A percentile compares a stretch with the other conserved stretches of the same genome.
Conservation (phyloP, 148 eudicot genomes). For the Gaultheria prostrata region DNA sequence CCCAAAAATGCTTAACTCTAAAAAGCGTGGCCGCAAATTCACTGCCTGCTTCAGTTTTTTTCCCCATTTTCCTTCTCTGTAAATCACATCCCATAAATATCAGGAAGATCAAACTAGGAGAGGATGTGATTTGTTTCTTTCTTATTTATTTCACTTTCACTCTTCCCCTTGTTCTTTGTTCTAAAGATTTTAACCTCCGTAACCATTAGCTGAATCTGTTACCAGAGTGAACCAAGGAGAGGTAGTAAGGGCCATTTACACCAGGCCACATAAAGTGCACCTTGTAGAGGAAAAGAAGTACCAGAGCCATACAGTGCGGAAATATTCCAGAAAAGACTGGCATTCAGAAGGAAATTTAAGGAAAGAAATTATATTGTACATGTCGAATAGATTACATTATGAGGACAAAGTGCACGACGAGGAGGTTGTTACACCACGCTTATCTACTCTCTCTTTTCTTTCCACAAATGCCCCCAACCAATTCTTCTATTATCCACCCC, state of each 20-base stretch:
- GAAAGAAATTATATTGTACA: neutral
- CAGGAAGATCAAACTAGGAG: neutral
- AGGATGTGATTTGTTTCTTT: neutral
- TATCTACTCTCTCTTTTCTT: neutral
- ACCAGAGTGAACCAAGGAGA: neutral
- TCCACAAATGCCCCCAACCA: too few species aligned
- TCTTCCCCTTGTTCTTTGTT: neutral
- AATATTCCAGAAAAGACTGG: neutral
- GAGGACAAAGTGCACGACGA: neutral
- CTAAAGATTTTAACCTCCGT: neutral
- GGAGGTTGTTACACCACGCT: neutral
- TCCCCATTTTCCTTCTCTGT: neutral
- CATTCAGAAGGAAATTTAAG: neutral
- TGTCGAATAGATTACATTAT: neutral
- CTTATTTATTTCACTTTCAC: neutral
- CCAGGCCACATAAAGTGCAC: neutral
- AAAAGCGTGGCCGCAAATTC: neutral
- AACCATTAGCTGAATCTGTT: neutral
- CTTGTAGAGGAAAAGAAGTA: neutral
- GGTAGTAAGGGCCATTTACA: neutral
- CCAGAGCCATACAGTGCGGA: neutral
- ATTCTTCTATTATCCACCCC: too few species aligned
- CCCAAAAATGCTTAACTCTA: neutral
- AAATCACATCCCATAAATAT: neutral
- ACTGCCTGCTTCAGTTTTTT: neutral